Evolutionary conservation across 148 eudicot genomes (phyloP), one percentile per base, ranked within the genome.

Genomic region (Rhododendron ovatum): DNA sequence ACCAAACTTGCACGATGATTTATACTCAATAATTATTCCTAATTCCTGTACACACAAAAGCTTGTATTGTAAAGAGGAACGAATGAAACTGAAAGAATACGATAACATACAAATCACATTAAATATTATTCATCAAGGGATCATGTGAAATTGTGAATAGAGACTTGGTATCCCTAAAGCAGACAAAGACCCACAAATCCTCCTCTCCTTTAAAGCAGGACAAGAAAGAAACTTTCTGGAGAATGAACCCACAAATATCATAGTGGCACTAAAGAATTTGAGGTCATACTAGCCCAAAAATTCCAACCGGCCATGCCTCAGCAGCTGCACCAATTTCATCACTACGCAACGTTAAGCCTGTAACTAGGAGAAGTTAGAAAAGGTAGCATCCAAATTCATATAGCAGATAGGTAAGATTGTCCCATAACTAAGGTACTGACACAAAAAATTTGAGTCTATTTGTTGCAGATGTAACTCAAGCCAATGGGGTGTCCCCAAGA

Each of bases 271-370:
- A 65, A 76, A 81, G 67, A 78, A 80, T 73, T 51, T 45, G 88
- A 84, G 83, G 78, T 88, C 92, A 87, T 93, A 96, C 99, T 84
- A 96, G 91, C 89, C 99, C 99, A 81, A 93, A 94, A 37, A 94
- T 69, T 83, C 96, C 98, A 83, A 94, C 97, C 81, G 94, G 98
- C 99, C 99, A 96, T 61, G 99, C 99, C 88, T 94, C 95, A 83
- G 86, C 87, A 82, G 98, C 97, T 83, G 93, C 96, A 86, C 95
- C 96, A 80, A 96, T 92, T 86, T 94, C 98, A 79, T 96, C 92
- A 92, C 95, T 94, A 61, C 95, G 95, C 89, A 96, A 90, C 24
- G 98, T 95, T 91, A 96, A 91, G 82, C 99, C 99, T 96, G 89
- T n/a, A 87, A 51, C 14, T 89, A 26, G 5, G 83, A 76, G 87